These are phyloP conservation scores for Phoenix dactylifera DNA, from an alignment of 176 grass and related monocot genomes.

Conservation along the genomic window DNA sequence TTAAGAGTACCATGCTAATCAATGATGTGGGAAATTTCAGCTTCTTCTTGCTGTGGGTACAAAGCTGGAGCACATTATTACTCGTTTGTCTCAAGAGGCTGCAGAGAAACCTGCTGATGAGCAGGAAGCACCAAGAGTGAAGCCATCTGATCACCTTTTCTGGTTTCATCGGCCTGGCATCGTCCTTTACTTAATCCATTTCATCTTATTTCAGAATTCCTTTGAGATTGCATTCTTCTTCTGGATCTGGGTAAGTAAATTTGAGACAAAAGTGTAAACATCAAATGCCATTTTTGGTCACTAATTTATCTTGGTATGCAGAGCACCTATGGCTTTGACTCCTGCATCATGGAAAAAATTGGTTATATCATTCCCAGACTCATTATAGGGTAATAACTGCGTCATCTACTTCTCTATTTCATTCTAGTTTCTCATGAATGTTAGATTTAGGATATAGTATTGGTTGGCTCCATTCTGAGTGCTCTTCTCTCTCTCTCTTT, in stretches of 20 bases:
- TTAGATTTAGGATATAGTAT: too few species aligned
- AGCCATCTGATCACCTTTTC: constrained; percentile 65
- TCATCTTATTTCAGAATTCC: constrained; percentile 95
- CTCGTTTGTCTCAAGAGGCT: constrained; percentile 62
- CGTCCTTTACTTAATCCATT: constrained; percentile 70
- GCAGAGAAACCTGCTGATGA: constrained; percentile 1
- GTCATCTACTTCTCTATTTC: too few species aligned
- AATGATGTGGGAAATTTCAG: constrained; percentile 37
- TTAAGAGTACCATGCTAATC: neutral
- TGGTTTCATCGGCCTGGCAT: constrained; percentile 61
- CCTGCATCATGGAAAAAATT: constrained; percentile 73
- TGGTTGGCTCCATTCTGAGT: too few species aligned
- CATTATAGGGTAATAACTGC: constrained; percentile 39
- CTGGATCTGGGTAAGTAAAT: constrained; percentile 53
- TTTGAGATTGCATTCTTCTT: constrained; percentile 91
- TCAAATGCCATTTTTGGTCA: neutral
- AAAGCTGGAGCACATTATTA: constrained; percentile 78
- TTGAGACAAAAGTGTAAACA: neutral
- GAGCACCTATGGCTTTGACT: constrained; percentile 64
- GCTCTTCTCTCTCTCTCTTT: too few species aligned
- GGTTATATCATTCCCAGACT: constrained; percentile 56
- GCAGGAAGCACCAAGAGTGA: constrained; percentile 21
- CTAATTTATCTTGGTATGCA: constrained; percentile 9
- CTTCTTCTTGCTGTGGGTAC: constrained; percentile 69
- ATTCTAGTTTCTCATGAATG: too few species aligned